Base-by-base conservation (phyloP, 495 filamentous ascomycete species). In the Trichoderma orchidacearum region DNA sequence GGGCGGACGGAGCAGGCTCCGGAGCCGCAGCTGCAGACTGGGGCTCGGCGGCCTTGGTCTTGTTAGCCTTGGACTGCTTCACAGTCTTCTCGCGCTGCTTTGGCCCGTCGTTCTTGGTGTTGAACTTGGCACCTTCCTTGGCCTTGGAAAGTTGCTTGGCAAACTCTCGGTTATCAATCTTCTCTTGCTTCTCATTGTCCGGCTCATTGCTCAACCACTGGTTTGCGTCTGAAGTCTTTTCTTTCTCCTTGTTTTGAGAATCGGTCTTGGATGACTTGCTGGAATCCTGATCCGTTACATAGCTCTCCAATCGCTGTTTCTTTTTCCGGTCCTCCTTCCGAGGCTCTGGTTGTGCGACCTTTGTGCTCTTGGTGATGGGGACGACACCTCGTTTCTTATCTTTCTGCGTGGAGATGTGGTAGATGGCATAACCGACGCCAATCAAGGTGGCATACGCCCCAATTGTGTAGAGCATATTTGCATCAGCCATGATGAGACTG, bases 101-200 rank as follows among this genome's bases (percentile, higher is more conserved):
- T 64, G 84, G 80, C 64, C 82, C 80, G 3, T 27, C 35, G 28
- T 68, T 65, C 74, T 78, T 81, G 68, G 74, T 72, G 34, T 73
- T 69, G 51, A 82, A 66, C 18, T 76, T 69, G 38, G 79, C 80
- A 30, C 85, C 85, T 53, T 80, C 71, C 70, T 87, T 87, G 57
- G 84, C 69, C 34, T 73, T 81, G 34, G 79, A 72, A 53, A 89
- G 69, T 63, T 87, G 84, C 55, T 80, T 80, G 13, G 87, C 87
- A 68, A 91, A 86, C 60, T 87, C 87, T 56, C 77, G 76, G 63
- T 84, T 82, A 61, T 85, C 80, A 48, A 85, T 73, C 51, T 81
- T 81, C 59, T 76, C 73, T 21, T 30, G 30, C 30, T 34, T 34
- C 51, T 79, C 66, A 60, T 75, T 76, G 52, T 70, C 57, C n/a